phyloP scores from a whole-genome alignment of 1,139 yeast genomes.

The Diutina catenulata region DNA sequence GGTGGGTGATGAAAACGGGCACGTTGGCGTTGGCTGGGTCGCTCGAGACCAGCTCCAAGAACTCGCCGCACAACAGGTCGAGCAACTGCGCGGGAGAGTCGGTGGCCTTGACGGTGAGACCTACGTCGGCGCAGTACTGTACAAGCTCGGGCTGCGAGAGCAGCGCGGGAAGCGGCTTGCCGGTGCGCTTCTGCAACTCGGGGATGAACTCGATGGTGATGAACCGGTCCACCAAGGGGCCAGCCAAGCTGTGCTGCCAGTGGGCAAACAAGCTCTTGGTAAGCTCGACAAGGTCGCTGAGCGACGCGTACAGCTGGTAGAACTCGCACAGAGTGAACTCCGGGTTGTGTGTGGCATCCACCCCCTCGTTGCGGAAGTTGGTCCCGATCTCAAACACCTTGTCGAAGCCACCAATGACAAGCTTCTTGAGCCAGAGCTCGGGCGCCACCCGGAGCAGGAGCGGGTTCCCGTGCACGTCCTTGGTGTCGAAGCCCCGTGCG shows the following conservation, averaged over 20 bases:
- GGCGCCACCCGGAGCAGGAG: slow-evolving; percentile 82
- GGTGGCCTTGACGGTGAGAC: slow-evolving; percentile 27
- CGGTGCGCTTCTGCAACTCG: slow-evolving; percentile 38
- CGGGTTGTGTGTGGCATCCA: slow-evolving; percentile 89
- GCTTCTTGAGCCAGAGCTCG: slow-evolving; percentile 80
- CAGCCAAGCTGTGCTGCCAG: slow-evolving; percentile 12
- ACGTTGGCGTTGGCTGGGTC: slow-evolving; percentile 11
- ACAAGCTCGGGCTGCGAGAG: slow-evolving; percentile 27
- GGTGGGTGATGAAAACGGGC: slow-evolving; percentile 73
- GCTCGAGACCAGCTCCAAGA: slow-evolving; percentile 50
- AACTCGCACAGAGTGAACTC: slow-evolving; percentile 93
- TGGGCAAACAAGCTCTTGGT: slow-evolving; percentile 47
- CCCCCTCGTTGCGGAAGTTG: slow-evolving; percentile 83
- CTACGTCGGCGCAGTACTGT: slow-evolving; percentile 20
- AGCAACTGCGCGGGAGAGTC: slow-evolving; percentile 46
- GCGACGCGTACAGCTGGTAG: slow-evolving; percentile 66
- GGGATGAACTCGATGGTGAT: slow-evolving; percentile 48
- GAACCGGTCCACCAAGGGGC: slow-evolving; percentile 12
- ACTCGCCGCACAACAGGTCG: slow-evolving; percentile 51
- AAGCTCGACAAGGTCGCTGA: slow-evolving; percentile 53
- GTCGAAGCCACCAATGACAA: slow-evolving; percentile 77
- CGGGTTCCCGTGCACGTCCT: slow-evolving; percentile 27
- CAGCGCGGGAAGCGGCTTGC: slow-evolving; percentile 25
- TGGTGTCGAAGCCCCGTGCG: slow-evolving; percentile 72
- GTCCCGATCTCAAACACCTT: slow-evolving; percentile 79